phyloP scores from a whole-genome alignment of 176 grass and related monocot species.

The Pontederia paniculata region DNA sequence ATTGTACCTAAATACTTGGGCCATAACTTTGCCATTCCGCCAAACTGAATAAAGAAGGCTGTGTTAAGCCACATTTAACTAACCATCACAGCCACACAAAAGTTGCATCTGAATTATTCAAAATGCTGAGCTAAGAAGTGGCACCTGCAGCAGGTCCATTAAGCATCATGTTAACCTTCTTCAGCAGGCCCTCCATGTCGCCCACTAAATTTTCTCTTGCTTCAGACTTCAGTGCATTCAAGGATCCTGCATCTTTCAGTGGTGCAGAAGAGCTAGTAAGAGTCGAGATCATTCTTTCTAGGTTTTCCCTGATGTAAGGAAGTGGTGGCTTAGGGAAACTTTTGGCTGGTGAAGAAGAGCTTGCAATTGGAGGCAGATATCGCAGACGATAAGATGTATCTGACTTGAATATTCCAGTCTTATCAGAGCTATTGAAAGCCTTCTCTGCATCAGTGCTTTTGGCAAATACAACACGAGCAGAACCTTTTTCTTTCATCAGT shows the following conservation, averaged over 20 bases:
- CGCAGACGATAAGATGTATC: constrained; percentile 6
- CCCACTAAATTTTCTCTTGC: constrained; percentile 25
- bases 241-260: constrained; percentile 5
- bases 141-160: constrained; percentile 17
- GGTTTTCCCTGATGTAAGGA: constrained; percentile 25
- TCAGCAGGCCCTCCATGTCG: constrained; percentile 27
- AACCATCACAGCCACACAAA: no score
- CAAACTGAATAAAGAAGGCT: no score
- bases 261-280: constrained; percentile 3
- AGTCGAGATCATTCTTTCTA: constrained; percentile 27
- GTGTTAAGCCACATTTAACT: no score
- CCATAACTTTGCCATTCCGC: no score
- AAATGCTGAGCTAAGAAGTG: no score
- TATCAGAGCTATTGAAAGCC: constrained; percentile 20
- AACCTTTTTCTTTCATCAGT: constrained; percentile 6
- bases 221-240: constrained; percentile 17
- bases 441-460: constrained; percentile 26
- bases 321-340: constrained; percentile 16
- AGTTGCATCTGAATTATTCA: no score
- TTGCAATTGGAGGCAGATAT: constrained; percentile 17
- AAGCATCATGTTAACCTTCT: constrained; percentile 28
- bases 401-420: constrained; percentile 16
- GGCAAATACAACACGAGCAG: constrained; percentile 27
- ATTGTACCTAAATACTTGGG: no score
- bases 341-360: no score